Conservation (phyloP, 2,329 filamentous ascomycete genomes). For the Cladosporium sp. region DNA sequence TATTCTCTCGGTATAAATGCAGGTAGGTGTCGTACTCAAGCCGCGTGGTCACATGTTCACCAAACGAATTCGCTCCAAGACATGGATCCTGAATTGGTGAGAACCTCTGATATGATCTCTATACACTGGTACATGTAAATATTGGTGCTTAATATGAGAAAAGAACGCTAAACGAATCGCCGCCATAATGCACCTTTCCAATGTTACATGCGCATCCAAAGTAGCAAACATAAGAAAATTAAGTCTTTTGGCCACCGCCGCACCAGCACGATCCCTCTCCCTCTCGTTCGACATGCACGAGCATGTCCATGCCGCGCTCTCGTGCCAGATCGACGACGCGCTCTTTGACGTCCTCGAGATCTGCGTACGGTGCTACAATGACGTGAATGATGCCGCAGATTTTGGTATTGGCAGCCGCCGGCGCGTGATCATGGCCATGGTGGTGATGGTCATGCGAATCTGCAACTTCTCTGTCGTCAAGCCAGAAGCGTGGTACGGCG, state of each 20-base stretch:
- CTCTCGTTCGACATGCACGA: constrained; percentile 84
- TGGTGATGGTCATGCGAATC: constrained; percentile 30
- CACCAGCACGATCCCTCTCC: constrained; percentile 67
- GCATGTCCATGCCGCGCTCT: constrained; percentile 70
- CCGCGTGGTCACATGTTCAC: too few relatives aligned
- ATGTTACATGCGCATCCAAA: not conserved
- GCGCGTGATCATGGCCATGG: constrained; percentile 21
- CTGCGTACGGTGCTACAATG: constrained; percentile 65
- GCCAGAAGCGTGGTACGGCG: constrained; percentile 85
- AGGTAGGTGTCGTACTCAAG: too few relatives aligned
- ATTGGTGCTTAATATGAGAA: too few relatives aligned
- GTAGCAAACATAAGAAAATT: not conserved
- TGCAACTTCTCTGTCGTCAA: constrained; percentile 61
- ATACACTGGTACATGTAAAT: too few relatives aligned
- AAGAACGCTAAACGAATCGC: not conserved
- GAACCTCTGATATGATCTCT: not conserved
- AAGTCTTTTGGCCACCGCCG: constrained; percentile 39
- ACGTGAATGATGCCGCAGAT: constrained; percentile 85
- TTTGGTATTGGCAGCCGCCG: constrained; percentile 32
- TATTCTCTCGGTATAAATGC: too few relatives aligned
- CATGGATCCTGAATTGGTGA: too few relatives aligned
- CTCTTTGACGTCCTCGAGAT: constrained; percentile 77
- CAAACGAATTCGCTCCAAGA: too few relatives aligned
- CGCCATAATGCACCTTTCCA: not conserved
- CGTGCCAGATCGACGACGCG: constrained; percentile 69